phyloP scores from a whole-genome alignment of 2,329 filamentous ascomycete genomes.

The Fusarium sp. region DNA sequence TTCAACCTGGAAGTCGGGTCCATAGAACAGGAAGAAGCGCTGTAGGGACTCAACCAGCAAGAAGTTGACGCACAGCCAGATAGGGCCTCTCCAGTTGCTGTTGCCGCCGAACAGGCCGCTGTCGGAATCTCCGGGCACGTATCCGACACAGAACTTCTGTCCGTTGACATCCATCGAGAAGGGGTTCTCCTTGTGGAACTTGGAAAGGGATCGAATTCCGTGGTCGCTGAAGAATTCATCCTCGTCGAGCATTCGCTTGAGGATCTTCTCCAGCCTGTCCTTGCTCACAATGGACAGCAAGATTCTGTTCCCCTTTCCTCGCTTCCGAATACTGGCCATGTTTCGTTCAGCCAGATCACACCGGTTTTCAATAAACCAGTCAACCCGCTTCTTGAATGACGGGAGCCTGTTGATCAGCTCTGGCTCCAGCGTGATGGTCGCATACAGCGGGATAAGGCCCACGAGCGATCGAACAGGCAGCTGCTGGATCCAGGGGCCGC shows the following conservation, averaged over 20 bases:
- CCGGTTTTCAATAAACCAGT: conserved; percentile 94
- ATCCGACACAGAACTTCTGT: conserved; percentile 87
- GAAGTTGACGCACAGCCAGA: conserved; percentile 98
- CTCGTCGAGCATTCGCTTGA: conserved; percentile 93
- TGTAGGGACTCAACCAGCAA: conserved; percentile 94
- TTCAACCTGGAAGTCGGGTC: conserved; percentile 87
- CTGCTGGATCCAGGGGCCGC: conserved; percentile 92
- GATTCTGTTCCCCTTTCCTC: conserved; percentile 90
- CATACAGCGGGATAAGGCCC: conserved; percentile 92
- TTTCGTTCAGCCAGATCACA: conserved; percentile 91
- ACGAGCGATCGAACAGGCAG: conserved; percentile 92
- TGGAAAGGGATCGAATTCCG: conserved; percentile 92
- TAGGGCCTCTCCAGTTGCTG: conserved; percentile 96
- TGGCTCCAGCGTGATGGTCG: conserved; percentile 90
- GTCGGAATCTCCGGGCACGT: conserved; percentile 95
- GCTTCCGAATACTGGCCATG: conserved; percentile 91
- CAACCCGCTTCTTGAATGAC: conserved; percentile 89
- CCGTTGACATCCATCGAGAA: conserved; percentile 97
- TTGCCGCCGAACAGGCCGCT: conserved; percentile 96
- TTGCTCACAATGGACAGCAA: conserved; percentile 92
- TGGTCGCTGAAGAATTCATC: conserved; percentile 92
- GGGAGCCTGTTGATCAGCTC: conserved; percentile 93
- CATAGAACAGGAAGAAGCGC: conserved; percentile 96
- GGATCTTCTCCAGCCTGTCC: conserved; percentile 88
- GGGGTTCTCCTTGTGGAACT: conserved; percentile 89